Conservation (phyloP, 495 filamentous ascomycete species). For the Lasiosphaeria ovina region DNA sequence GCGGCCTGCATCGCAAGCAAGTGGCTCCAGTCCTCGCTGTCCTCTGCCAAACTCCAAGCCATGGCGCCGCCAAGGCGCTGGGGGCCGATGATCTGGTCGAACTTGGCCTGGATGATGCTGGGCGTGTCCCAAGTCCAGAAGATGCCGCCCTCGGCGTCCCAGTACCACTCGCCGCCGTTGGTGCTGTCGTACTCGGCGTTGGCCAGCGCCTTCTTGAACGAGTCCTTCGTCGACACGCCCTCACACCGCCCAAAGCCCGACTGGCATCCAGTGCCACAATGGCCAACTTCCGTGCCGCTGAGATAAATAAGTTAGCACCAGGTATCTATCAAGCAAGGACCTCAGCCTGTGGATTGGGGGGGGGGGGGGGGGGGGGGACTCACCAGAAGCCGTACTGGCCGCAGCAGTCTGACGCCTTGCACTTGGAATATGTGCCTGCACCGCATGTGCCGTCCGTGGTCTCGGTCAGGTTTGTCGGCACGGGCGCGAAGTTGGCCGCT, state of each 20-base stretch:
- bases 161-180: slow-evolving; percentile 61
- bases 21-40: slow-evolving; percentile 54
- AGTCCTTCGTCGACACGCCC: slow-evolving; percentile 24
- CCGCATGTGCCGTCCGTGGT: slow-evolving; percentile 22
- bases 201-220: slow-evolving; percentile 43
- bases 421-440: slow-evolving; percentile 11
- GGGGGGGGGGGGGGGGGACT: slow-evolving; percentile 18
- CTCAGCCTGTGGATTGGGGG: too few relatives aligned
- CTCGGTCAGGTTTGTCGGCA: slow-evolving; percentile 24
- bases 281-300: slow-evolving; percentile 37
- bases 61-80: slow-evolving; percentile 58
- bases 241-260: slow-evolving; percentile 26
- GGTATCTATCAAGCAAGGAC: not conserved
- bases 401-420: slow-evolving; percentile 16
- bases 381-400: slow-evolving; percentile 21
- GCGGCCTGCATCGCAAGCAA: slow-evolving; percentile 50
- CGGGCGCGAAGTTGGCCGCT: slow-evolving; percentile 26
- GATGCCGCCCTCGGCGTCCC: slow-evolving; percentile 47
- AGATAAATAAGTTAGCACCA: slow-evolving; percentile 12
- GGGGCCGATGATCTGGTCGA: slow-evolving; percentile 54
- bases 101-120: slow-evolving; percentile 56
- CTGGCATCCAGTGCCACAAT: slow-evolving; percentile 52
- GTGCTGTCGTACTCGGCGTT: slow-evolving; percentile 50
- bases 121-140: slow-evolving; percentile 73
- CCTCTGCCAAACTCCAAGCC: slow-evolving; percentile 64